Evolutionary conservation across 257 asterid genomes (phyloP).

Genomic region (Primulina tabacum): DNA sequence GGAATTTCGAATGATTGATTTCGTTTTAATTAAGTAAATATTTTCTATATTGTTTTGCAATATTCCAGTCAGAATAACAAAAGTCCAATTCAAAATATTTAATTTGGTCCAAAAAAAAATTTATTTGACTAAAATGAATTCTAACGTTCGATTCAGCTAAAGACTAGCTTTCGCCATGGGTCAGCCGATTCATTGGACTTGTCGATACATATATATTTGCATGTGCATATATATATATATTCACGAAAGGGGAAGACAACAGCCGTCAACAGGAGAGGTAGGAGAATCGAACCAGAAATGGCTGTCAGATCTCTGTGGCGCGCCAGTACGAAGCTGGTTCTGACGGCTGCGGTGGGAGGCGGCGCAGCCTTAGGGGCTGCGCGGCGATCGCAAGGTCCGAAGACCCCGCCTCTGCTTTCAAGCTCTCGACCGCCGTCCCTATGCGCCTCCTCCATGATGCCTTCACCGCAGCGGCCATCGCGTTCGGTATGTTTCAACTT

Average conservation of each 20-base stretch:
- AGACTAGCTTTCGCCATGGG: too few species aligned
- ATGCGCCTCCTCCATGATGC: conserved; percentile 80
- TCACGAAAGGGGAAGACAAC: neutral
- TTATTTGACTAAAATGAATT: too few species aligned
- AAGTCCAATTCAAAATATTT: too few species aligned
- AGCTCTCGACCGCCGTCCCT: conserved; percentile 79
- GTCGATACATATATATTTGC: too few species aligned
- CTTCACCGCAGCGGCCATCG: conserved; percentile 68
- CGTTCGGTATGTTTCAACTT: conserved; percentile 46
- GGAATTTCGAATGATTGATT: too few species aligned
- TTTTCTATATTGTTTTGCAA: too few species aligned
- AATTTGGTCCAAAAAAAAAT: too few species aligned
- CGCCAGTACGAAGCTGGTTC: conserved; percentile 53
- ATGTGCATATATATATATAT: too few species aligned
- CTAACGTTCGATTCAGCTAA: too few species aligned
- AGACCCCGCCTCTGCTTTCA: conserved; percentile 80
- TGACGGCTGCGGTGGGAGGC: conserved; percentile 56
- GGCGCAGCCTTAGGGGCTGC: conserved; percentile 67
- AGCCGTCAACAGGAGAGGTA: neutral
- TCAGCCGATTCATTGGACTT: too few species aligned
- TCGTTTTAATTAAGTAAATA: too few species aligned
- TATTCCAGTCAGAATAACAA: too few species aligned
- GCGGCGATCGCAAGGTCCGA: conserved; percentile 70
- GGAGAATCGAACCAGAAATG: conserved; percentile 33
- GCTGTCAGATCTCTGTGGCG: conserved; percentile 73